Evolutionary conservation across 345 rosid species (phyloP).

Genomic region (Linum trigynum): DNA sequence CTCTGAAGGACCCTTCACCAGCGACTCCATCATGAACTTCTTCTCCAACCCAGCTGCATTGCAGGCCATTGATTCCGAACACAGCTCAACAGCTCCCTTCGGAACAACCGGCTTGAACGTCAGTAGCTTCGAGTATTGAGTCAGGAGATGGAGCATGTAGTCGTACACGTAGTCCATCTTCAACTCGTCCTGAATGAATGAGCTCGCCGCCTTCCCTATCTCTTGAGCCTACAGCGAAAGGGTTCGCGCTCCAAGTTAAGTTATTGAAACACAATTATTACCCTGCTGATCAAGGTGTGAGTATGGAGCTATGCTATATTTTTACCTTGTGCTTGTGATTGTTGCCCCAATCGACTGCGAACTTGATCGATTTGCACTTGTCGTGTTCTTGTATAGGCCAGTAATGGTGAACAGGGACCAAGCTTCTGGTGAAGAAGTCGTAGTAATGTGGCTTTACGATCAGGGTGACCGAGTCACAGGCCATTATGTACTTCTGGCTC

Average conservation of each 20-base stretch:
- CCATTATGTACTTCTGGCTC: constrained; percentile 73
- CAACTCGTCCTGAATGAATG: background rate
- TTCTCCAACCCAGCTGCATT: background rate
- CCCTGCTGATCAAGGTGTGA: background rate
- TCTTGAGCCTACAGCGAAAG: constrained; percentile 39
- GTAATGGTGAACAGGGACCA: constrained; percentile 55
- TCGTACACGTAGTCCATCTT: constrained; percentile 2
- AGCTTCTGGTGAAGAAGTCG: constrained; percentile 63
- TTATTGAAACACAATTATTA: background rate
- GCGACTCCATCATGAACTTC: background rate
- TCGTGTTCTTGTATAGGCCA: constrained; percentile 59
- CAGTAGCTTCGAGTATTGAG: background rate
- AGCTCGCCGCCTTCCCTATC: constrained; percentile 34
- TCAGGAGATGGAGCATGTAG: background rate
- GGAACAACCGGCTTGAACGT: background rate
- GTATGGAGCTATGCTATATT: background rate
- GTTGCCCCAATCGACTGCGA: constrained; percentile 79
- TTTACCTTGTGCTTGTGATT: constrained; percentile 45
- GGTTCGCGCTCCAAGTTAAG: background rate
- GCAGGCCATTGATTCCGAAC: background rate
- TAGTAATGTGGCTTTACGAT: constrained; percentile 51
- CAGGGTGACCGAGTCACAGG: constrained; percentile 66
- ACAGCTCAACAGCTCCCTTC: background rate
- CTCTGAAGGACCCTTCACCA: background rate
- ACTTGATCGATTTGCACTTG: constrained; percentile 66